Evolutionary conservation across 345 rosid genomes (phyloP).

Genomic region (Syzygium aromaticum): DNA sequence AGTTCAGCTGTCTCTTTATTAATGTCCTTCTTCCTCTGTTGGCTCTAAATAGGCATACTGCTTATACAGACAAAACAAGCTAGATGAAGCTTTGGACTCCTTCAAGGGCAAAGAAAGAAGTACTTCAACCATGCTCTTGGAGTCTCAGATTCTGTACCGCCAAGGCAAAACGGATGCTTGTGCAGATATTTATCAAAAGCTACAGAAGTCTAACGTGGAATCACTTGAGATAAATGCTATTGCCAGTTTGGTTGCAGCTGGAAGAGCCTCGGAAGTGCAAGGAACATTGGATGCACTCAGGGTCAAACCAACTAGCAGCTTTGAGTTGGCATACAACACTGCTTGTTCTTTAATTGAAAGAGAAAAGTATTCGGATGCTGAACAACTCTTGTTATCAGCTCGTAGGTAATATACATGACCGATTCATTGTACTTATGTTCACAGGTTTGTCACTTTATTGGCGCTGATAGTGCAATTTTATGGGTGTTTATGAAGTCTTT

Average conservation of each 20-base stretch:
- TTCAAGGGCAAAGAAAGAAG: conserved; percentile 45
- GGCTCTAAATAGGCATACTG: conserved; percentile 65
- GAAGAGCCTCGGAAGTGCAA: conserved; percentile 70
- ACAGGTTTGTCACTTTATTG: neutral
- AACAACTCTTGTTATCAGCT: conserved; percentile 73
- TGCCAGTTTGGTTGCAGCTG: conserved; percentile 72
- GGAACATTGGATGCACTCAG: conserved; percentile 49
- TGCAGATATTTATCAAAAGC: conserved; percentile 52
- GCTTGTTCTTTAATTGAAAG: conserved; percentile 83
- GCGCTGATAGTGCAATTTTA: neutral
- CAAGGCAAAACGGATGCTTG: conserved; percentile 66
- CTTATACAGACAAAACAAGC: conserved; percentile 79
- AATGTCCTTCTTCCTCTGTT: neutral
- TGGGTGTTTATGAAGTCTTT: neutral
- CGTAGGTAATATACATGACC: conserved; percentile 43
- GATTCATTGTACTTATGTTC: neutral
- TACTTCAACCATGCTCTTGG: conserved; percentile 52
- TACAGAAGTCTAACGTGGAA: conserved; percentile 48
- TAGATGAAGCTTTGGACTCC: conserved; percentile 58
- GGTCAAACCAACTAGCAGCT: conserved; percentile 65
- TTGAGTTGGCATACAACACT: conserved; percentile 78
- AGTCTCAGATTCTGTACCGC: conserved; percentile 84
- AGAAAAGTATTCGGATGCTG: conserved; percentile 59
- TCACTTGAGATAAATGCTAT: conserved; percentile 56
- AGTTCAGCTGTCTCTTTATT: neutral